Conservation (phyloP, 805 yeast species). For the Barnettozyma wickerhamii region DNA sequence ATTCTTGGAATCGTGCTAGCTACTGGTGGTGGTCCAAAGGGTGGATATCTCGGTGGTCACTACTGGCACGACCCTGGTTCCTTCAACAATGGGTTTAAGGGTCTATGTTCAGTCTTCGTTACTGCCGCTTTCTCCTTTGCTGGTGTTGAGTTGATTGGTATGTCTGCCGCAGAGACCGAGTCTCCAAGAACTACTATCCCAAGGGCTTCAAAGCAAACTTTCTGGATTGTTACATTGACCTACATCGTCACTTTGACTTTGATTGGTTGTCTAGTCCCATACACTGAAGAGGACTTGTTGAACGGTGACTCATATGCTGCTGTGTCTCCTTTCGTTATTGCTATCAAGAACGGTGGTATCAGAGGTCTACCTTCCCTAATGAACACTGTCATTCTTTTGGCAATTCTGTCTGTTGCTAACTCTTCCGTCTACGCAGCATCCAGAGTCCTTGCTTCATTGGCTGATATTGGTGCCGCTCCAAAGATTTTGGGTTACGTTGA, state of each 20-base stretch:
- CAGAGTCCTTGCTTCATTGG: constrained; percentile 59
- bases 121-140: constrained; percentile 56
- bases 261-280: constrained; percentile 70
- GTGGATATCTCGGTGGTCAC: constrained; percentile 41
- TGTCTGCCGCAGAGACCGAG: constrained; percentile 50
- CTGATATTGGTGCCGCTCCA: constrained; percentile 63
- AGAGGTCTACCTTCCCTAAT: constrained; percentile 59
- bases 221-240: constrained; percentile 58
- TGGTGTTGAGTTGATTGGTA: constrained; percentile 58
- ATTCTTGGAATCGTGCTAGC: constrained; percentile 50
- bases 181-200: constrained; percentile 55
- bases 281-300: constrained; percentile 43
- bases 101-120: constrained; percentile 48
- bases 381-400: constrained; percentile 63
- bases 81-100: constrained; percentile 64
- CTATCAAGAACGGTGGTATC: constrained; percentile 60
- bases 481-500: constrained; percentile 55
- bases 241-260: constrained; percentile 54
- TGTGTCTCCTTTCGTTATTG: constrained; percentile 78
- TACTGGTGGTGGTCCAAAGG: constrained; percentile 54
- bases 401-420: constrained; percentile 69
- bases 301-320: constrained; percentile 51
- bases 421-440: constrained; percentile 69
- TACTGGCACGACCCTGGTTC: constrained; percentile 52
- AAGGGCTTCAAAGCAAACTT: constrained; percentile 44